These are phyloP conservation scores for Xerocomus minutiporus DNA, from an alignment of 1,284 basidiomycete species.

Conservation along the genomic window DNA sequence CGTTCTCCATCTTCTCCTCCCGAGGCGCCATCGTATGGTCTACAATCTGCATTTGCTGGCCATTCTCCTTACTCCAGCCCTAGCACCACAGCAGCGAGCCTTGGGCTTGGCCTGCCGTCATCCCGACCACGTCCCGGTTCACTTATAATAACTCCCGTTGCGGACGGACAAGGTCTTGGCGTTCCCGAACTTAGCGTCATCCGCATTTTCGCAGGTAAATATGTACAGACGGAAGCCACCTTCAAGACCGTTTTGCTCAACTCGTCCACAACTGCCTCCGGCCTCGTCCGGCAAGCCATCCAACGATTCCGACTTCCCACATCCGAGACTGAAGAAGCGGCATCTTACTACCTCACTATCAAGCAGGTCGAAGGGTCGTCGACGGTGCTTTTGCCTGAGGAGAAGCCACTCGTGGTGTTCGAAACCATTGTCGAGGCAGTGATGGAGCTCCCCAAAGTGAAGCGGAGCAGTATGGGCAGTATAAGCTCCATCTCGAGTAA, in stretches of 20 bases:
- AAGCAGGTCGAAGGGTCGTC: slow-evolving; percentile 88
- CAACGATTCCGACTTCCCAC: slow-evolving; percentile 85
- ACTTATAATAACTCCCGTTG: slow-evolving; percentile 57
- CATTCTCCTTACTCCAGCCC: slow-evolving; percentile 41
- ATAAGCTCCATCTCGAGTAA: slow-evolving; percentile 91
- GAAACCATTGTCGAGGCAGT: slow-evolving; percentile 77
- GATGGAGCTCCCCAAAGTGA: slow-evolving; percentile 81
- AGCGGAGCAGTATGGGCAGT: slow-evolving; percentile 88
- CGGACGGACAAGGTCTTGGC: slow-evolving; percentile 56
- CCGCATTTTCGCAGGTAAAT: slow-evolving; percentile 88
- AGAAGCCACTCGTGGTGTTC: slow-evolving; percentile 84
- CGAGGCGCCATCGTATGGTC: slow-evolving; percentile 67
- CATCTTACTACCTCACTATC: slow-evolving; percentile 85
- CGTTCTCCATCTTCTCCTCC: slow-evolving; percentile 73
- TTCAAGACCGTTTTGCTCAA: slow-evolving; percentile 98
- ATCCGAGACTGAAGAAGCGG: slow-evolving; percentile 49
- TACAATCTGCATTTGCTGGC: slow-evolving; percentile 55
- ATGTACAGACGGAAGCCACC: slow-evolving; percentile 86
- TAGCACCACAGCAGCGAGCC: slow-evolving; percentile 32
- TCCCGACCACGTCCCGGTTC: slow-evolving; percentile 66
- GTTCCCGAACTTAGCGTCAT: slow-evolving; percentile 90
- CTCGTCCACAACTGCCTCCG: slow-evolving; percentile 74
- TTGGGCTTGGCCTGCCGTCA: slow-evolving; percentile 49
- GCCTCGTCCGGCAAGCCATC: slow-evolving; percentile 87
- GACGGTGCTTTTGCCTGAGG: slow-evolving; percentile 62